Evolutionary conservation across 495 filamentous ascomycete species (phyloP).

Genomic region (Geoglossum glabrum): DNA sequence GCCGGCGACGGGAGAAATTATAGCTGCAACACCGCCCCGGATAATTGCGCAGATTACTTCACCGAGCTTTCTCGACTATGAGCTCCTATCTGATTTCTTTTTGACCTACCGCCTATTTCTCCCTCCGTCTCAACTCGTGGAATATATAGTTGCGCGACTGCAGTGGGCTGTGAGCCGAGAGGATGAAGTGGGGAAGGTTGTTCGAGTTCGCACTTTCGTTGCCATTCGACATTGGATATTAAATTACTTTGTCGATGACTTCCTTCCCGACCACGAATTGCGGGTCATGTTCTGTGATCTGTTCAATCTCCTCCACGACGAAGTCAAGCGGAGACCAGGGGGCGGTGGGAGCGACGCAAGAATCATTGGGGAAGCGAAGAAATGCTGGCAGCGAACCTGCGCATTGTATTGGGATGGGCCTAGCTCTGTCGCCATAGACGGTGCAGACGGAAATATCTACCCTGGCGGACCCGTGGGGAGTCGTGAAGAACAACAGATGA

Average conservation of each 20-base stretch:
- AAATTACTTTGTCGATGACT: constrained; percentile 95
- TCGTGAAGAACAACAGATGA: not conserved
- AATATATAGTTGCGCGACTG: constrained; percentile 65
- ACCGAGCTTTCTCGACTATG: constrained; percentile 88
- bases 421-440: not conserved
- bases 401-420: constrained; percentile 64
- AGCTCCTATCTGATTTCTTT: constrained; percentile 95
- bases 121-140: constrained; percentile 50
- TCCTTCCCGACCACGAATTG: constrained; percentile 61
- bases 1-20: constrained; percentile 46
- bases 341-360: constrained; percentile 62
- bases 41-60: constrained; percentile 97
- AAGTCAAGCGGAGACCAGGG: constrained; percentile 32
- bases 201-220: constrained; percentile 87
- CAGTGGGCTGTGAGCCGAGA: constrained; percentile 66
- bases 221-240: constrained; percentile 94
- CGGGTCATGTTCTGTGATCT: constrained; percentile 62
- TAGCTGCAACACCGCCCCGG: constrained; percentile 74
- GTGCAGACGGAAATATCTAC: not conserved
- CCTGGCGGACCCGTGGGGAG: not conserved
- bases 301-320: constrained; percentile 55
- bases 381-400: constrained; percentile 89
- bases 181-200: constrained; percentile 76
- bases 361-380: constrained; percentile 83
- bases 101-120: constrained; percentile 82